Conservation (phyloP, 345 rosid species). For the Lagerstroemia speciosa region DNA sequence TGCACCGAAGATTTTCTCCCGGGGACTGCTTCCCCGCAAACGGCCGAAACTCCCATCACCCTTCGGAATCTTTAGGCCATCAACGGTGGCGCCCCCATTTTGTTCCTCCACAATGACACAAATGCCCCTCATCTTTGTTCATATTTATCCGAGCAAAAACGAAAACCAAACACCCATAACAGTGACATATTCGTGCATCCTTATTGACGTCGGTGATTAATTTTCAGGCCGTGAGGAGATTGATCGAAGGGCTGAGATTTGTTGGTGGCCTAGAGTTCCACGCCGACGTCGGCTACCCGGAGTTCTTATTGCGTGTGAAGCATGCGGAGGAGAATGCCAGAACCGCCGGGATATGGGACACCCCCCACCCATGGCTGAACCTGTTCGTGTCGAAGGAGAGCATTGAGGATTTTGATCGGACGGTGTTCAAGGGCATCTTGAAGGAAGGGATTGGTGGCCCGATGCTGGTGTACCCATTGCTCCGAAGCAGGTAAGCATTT, state of each 20-base stretch:
- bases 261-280: constrained; percentile 42
- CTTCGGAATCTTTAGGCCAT: constrained; percentile 25
- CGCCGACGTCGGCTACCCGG: constrained; percentile 52
- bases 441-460: constrained; percentile 87
- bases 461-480: constrained; percentile 74
- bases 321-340: constrained; percentile 46
- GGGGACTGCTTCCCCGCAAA: too few species aligned
- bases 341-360: constrained; percentile 63
- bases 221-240: constrained; percentile 40
- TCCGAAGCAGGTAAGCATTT: constrained; percentile 64
- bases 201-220: too few species aligned
- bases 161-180: too few species aligned
- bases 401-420: constrained; percentile 51
- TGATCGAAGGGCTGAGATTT: constrained; percentile 53
- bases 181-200: too few species aligned
- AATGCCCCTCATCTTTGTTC: not conserved
- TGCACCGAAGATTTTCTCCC: too few species aligned
- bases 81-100: constrained; percentile 1
- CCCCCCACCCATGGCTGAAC: constrained; percentile 96
- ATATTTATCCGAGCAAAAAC: too few species aligned
- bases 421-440: constrained; percentile 51
- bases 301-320: constrained; percentile 67
- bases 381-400: constrained; percentile 54
- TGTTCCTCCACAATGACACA: constrained; percentile 12
- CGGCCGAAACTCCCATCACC: constrained; percentile 39